A percentile compares a stretch with the other conserved stretches of the same genome.
These are phyloP conservation scores for Scopulariopsis brevicaulis DNA, from an alignment of 2,329 filamentous ascomycete genomes.

Conservation along the genomic window DNA sequence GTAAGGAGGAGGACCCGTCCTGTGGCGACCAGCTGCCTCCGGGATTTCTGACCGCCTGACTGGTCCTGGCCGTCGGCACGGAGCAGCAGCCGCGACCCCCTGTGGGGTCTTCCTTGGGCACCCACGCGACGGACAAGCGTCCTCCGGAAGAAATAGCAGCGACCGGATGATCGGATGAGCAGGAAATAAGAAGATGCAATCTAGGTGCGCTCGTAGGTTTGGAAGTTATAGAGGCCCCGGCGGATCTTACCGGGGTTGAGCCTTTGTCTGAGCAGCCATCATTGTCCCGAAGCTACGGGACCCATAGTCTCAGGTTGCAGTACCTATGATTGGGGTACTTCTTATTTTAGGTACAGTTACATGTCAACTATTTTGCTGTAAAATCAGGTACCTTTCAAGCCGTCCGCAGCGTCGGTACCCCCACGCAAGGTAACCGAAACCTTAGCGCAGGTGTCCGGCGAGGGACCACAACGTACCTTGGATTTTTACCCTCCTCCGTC, in stretches of 20 bases:
- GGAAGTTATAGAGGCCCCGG: background rate
- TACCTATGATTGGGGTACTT: background rate
- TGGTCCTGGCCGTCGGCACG: constrained; percentile 1
- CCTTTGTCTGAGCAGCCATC: background rate
- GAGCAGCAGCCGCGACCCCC: background rate
- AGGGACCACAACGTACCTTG: background rate
- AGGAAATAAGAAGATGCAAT: background rate
- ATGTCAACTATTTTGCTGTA: background rate
- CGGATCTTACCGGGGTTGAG: background rate
- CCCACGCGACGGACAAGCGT: background rate
- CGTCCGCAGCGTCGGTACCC: background rate
- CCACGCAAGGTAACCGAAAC: background rate
- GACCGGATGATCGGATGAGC: background rate
- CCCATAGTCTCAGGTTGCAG: background rate
- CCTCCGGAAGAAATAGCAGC: background rate
- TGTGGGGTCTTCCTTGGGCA: background rate
- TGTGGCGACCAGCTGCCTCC: background rate
- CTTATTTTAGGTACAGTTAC: background rate
- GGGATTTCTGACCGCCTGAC: background rate
- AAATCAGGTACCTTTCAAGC: background rate
- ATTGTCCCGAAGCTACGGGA: background rate
- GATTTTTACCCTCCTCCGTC: background rate
- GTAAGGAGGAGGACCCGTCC: background rate
- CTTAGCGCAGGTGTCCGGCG: background rate
- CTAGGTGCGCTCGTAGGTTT: background rate